Evolutionary conservation across 140 eudicot species (phyloP).

Genomic region (Erigeron philadelphicus): DNA sequence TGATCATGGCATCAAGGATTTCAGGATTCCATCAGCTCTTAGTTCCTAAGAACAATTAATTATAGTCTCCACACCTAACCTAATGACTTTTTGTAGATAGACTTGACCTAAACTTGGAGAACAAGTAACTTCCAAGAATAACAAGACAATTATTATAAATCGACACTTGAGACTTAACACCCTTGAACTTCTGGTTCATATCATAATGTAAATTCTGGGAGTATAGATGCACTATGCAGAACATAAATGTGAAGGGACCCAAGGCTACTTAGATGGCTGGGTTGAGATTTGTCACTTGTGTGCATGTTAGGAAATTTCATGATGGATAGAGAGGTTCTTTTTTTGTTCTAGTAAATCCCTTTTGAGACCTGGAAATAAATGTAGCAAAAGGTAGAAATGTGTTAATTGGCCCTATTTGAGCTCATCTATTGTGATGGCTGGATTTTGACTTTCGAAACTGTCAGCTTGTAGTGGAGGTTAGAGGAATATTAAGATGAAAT

Average conservation of each 20-base stretch:
- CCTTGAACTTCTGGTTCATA: no score
- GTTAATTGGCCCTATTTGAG: neutral
- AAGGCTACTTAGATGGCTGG: neutral
- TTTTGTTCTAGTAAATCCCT: neutral
- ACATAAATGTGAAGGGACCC: constrained; percentile 16
- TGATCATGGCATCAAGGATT: no score
- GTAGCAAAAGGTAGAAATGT: neutral
- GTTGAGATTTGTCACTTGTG: neutral
- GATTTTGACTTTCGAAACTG: no score
- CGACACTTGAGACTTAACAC: no score
- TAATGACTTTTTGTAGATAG: no score
- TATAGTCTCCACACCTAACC: no score
- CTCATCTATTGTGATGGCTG: neutral
- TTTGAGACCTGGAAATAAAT: neutral
- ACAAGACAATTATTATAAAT: no score
- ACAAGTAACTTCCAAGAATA: no score
- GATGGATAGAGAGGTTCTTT: neutral
- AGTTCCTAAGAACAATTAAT: no score
- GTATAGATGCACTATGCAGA: neutral
- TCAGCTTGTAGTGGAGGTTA: neutral
- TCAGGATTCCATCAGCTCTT: no score
- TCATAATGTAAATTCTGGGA: neutral
- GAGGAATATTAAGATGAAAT: neutral
- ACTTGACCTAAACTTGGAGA: no score
- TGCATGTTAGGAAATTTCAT: neutral